Evolutionary conservation across 257 asterid species (phyloP), one percentile per base, ranked within the genome.

Genomic region (Petrea volubilis): DNA sequence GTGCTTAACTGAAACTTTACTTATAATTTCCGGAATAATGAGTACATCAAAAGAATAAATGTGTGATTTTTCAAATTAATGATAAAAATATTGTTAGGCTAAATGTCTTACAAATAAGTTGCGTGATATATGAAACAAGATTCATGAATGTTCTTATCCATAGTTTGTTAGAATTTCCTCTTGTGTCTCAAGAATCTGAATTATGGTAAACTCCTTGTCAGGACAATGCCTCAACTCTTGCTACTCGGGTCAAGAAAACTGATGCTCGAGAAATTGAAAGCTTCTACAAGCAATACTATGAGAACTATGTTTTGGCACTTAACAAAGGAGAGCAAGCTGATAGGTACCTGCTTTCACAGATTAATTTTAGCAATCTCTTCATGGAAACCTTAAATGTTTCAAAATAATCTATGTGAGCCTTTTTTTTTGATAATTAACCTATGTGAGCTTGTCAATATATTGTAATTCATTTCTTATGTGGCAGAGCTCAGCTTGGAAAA

Each of bases 401-500:
- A 64, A 23, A 66, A 57, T 17, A 53, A 33, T 3, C 21, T 38
- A 38, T 21, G 51, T 68, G 40, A 61, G 65, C 33, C n/a, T n/a
- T n/a, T n/a, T n/a, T n/a, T n/a, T n/a, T n/a, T n/a, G n/a, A n/a
- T n/a, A n/a, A n/a, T n/a, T n/a, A n/a, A 33, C 5, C 21, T 38
- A 38, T 21, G 51, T 68, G 40, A 61, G 65, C 33, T 24, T 15
- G 51, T 62, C 14, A 15, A 25, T 50, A 23, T 71, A 60, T n/a
- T 67, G 23, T 64, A 50, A 10, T 28, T 24, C 53, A 31, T 34
- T 52, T 59, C 60, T 62, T 56, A 6, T 62, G 56, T 47, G 47
- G 70, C 85, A 91, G 97, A 85, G 96, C 89, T 70, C 97, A 88
- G 86, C 93, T 90, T 57, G 97, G 94, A 58, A 88, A 90, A 83